Percentiles rank a stretch among this genome's conserved stretches.
These are phyloP conservation scores for Ophiostoma pallidulum DNA, from an alignment of 2,329 filamentous ascomycete genomes.

Conservation along the genomic window DNA sequence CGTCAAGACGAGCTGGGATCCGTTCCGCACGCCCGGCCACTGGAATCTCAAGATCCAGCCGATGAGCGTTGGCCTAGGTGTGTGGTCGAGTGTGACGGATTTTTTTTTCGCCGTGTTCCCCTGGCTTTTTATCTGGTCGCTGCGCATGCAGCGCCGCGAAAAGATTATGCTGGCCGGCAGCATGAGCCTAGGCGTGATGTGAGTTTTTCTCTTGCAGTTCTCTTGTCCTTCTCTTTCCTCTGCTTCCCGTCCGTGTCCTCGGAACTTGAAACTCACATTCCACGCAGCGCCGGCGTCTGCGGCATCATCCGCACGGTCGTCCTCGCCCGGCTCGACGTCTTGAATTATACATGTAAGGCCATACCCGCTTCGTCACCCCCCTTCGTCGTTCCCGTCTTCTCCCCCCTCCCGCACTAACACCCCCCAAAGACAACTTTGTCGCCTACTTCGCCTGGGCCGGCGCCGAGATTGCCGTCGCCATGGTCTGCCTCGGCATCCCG, in stretches of 20 bases:
- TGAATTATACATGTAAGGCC: constrained; percentile 25
- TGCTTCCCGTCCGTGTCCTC: no score
- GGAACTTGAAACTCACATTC: no score
- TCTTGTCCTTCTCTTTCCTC: constrained; percentile 1
- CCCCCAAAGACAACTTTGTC: no score
- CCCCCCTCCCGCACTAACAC: constrained; percentile 12
- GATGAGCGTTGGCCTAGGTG: constrained; percentile 28
- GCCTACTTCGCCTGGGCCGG: constrained; percentile 25
- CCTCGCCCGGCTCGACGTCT: constrained; percentile 19
- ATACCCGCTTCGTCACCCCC: constrained; percentile 16
- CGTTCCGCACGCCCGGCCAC: constrained; percentile 25
- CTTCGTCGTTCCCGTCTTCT: neutral
- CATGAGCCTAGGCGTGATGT: constrained; percentile 25
- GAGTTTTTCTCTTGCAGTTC: neutral
- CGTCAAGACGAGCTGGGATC: constrained; percentile 28
- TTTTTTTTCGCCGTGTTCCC: constrained; percentile 33
- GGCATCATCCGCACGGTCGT: constrained; percentile 23
- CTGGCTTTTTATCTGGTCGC: constrained; percentile 34
- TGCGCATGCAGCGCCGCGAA: constrained; percentile 36
- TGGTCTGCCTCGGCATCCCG: constrained; percentile 32
- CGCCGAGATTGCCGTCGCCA: constrained; percentile 29
- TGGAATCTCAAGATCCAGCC: constrained; percentile 30
- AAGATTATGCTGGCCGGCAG: constrained; percentile 34
- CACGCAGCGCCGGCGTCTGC: constrained; percentile 21
- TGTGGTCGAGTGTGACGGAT: constrained; percentile 30